Conservation (phyloP, 768 basidiomycete species). For the Sutorius australiensis region DNA sequence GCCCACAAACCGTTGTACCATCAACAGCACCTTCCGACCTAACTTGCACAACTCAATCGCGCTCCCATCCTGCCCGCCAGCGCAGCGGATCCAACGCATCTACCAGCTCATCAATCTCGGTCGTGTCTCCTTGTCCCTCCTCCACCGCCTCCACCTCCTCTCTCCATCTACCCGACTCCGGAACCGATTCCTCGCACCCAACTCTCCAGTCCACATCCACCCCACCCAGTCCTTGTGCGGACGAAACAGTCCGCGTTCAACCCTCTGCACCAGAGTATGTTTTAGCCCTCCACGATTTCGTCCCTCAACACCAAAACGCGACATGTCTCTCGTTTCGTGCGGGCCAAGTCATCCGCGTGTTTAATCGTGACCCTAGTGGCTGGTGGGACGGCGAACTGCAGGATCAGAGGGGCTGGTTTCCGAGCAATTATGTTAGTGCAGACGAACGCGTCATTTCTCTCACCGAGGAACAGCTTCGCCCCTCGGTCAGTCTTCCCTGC, state of each 20-base stretch:
- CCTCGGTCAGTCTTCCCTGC: constrained; percentile 36
- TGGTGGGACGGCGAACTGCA: constrained; percentile 99
- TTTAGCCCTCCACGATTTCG: constrained; percentile 89
- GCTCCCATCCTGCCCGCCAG: constrained; percentile 26
- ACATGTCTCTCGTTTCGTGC: constrained; percentile 87
- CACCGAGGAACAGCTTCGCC: constrained; percentile 52
- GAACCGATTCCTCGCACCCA: constrained; percentile 29
- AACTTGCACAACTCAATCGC: constrained; percentile 20
- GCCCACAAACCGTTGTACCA: constrained; percentile 31
- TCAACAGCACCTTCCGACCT: constrained; percentile 32
- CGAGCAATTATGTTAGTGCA: constrained; percentile 88
- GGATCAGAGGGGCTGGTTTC: constrained; percentile 92
- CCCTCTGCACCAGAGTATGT: constrained; percentile 61
- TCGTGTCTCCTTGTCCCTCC: constrained; percentile 53
- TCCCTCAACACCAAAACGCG: constrained; percentile 62
- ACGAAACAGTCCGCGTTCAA: constrained; percentile 46
- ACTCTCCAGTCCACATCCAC: constrained; percentile 24
- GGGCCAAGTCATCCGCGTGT: constrained; percentile 89
- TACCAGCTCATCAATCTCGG: constrained; percentile 51
- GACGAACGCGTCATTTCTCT: constrained; percentile 50
- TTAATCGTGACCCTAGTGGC: constrained; percentile 80
- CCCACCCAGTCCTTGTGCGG: constrained; percentile 41
- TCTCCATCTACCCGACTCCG: constrained; percentile 37
- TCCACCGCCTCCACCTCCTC: constrained; percentile 46
- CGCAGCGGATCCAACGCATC: constrained; percentile 57